A percentile compares a stretch with the other conserved stretches of the same genome.
Evolutionary conservation across 1,284 basidiomycete genomes (phyloP).

Genomic region (Cronartium ribicola): DNA sequence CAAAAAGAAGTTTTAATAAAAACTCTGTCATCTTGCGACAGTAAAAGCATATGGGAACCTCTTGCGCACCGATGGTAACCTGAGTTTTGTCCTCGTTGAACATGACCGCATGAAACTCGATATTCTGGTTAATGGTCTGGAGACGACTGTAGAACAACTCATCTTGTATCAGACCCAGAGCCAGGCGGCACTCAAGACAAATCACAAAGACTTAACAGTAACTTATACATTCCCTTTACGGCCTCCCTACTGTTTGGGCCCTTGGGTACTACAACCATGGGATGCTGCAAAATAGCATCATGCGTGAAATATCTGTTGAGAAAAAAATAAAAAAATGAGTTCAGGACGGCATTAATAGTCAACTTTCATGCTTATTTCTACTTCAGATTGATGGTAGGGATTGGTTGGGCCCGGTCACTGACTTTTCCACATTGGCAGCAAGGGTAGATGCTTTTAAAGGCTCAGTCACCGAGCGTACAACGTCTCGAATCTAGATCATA

Average conservation of each 20-base stretch:
- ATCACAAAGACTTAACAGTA: constrained; percentile 23
- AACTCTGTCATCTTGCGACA: too few relatives aligned
- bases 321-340: too few relatives aligned
- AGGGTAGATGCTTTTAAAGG: too few relatives aligned
- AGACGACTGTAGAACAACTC: constrained; percentile 14
- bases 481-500: too few relatives aligned
- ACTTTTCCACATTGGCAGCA: too few relatives aligned
- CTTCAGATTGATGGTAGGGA: too few relatives aligned
- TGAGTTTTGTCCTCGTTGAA: constrained; percentile 25
- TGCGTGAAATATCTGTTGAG: constrained; percentile 40
- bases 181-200: background rate
- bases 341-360: too few relatives aligned
- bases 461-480: too few relatives aligned
- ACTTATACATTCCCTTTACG: constrained; percentile 29
- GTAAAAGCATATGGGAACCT: too few relatives aligned
- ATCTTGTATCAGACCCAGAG: background rate
- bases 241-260: constrained; percentile 2
- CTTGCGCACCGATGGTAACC: constrained; percentile 13
- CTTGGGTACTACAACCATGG: constrained; percentile 12
- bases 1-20: too few relatives aligned
- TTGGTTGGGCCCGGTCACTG: too few relatives aligned
- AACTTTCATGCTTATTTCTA: too few relatives aligned
- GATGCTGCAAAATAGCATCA: constrained; percentile 30
- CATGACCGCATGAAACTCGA: constrained; percentile 36
- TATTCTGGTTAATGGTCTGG: constrained; percentile 21